These are phyloP conservation scores for Saturnispora halmiae DNA, from an alignment of 805 yeast genomes.

Conservation along the genomic window DNA sequence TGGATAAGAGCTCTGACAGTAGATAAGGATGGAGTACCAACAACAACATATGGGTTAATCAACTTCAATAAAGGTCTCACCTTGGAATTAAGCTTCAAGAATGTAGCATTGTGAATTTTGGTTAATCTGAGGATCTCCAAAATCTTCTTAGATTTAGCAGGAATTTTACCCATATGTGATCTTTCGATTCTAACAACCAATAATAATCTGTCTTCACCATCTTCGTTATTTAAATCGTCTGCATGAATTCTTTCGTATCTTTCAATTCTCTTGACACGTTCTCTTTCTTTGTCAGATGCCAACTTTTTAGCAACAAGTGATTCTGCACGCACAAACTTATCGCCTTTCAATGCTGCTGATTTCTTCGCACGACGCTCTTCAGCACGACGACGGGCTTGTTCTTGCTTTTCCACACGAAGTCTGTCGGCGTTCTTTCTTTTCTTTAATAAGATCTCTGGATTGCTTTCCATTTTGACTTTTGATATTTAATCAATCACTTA, in stretches of 20 bases:
- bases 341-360: conserved; percentile 32
- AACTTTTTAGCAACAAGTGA: conserved; percentile 56
- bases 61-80: conserved; percentile 56
- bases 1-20: conserved; percentile 67
- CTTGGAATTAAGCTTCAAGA: conserved; percentile 52
- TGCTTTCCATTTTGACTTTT: conserved; percentile 44
- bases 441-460: conserved; percentile 68
- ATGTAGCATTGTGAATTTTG: conserved; percentile 59
- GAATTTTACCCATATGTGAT: conserved; percentile 56
- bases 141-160: conserved; percentile 52
- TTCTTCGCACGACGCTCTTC: conserved; percentile 38
- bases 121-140: conserved; percentile 53
- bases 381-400: conserved; percentile 44
- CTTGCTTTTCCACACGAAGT: conserved; percentile 65
- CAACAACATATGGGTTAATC: conserved; percentile 62
- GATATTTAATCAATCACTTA: conserved; percentile 2
- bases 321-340: conserved; percentile 66
- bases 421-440: conserved; percentile 75
- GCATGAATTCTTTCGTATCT: conserved; percentile 36
- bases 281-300: conserved; percentile 57
- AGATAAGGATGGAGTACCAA: conserved; percentile 65
- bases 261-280: conserved; percentile 56
- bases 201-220: conserved; percentile 35
- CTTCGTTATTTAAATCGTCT: conserved; percentile 22
- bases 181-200: conserved; percentile 63